phyloP scores from a whole-genome alignment of 257 asterid species.

The Primulina eburnea region DNA sequence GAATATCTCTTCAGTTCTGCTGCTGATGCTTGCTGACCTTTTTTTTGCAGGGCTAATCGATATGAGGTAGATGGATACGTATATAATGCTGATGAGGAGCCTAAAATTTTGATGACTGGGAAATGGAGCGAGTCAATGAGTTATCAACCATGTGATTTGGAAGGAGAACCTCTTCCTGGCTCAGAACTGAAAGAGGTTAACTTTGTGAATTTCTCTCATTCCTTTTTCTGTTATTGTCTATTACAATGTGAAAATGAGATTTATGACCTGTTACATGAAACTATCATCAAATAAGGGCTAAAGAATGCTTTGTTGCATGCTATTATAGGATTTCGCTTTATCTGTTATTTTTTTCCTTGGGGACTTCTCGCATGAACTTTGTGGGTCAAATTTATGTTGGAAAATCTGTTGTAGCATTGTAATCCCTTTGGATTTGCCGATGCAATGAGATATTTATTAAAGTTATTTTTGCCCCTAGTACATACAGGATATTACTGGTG shows the following conservation, averaged over 20 bases:
- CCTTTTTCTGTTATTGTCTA: slow-evolving; percentile 9
- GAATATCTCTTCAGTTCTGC: slow-evolving; percentile 7
- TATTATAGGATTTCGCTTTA: slow-evolving; percentile 9
- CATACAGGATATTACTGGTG: slow-evolving; percentile 5
- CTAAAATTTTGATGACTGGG: slow-evolving; percentile 95
- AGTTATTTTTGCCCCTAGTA: not conserved
- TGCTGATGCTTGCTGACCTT: slow-evolving; percentile 24
- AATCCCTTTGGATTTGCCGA: slow-evolving; percentile 10
- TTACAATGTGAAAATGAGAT: slow-evolving; percentile 19
- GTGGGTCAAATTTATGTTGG: not conserved
- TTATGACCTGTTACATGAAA: not conserved
- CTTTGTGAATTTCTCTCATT: slow-evolving; percentile 12
- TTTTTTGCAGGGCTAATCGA: slow-evolving; percentile 75
- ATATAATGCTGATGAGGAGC: slow-evolving; percentile 85
- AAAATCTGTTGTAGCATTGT: not conserved
- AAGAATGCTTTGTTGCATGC: slow-evolving; percentile 1
- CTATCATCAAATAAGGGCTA: not conserved
- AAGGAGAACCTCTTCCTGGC: slow-evolving; percentile 94
- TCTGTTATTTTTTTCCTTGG: not conserved
- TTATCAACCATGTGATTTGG: slow-evolving; percentile 91
- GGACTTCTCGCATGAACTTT: not conserved
- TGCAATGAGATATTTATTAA: slow-evolving; percentile 12
- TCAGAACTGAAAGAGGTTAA: slow-evolving; percentile 90
- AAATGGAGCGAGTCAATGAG: slow-evolving; percentile 88
- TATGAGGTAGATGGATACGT: slow-evolving; percentile 99